Evolutionary conservation across 2,329 filamentous ascomycete species (phyloP), one percentile per base, ranked within the genome.

Genomic region (Fusarium sp.): DNA sequence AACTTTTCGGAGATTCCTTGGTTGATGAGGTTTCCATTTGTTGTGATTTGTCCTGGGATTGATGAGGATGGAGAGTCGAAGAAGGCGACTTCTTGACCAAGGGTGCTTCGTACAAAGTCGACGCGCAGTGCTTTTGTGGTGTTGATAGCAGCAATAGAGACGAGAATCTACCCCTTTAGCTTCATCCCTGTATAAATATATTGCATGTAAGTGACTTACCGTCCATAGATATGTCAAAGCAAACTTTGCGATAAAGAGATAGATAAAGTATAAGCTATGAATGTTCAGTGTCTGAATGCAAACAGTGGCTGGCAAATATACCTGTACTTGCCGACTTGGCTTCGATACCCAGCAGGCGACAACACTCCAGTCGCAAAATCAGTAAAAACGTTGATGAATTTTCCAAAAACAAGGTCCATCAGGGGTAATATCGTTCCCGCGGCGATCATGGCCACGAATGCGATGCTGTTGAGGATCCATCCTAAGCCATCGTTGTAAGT

Each of bases 371-470:
- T 80, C 62, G 87, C 87, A 76, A 90, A 91, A n/a, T 82, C 79
- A 58, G 86, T 88, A 73, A 91, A 91, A 14, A 85, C 81, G 13
- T 87, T 86, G 50, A 90, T 85, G 38, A 87, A 84, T 41, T 80
- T 79, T 72, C 88, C 88, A 77, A 91, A 89, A 12, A 91, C 82
- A 42, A 91, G 81, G 41, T 89, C 88, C 87, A 91, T 90, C 38
- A 90, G 73, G 0, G 88, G 88, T 12, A 88, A 72, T 16, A 80
- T 74, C 5, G 78, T 79, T 48, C 83, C 83, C 2, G 82, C 72
- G 13, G 76, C 81, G 24, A 85, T 74, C 79, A 83, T 82, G 66
- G 78, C 81, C 24, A 82, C 15, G 22, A 82, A 70, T 28, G 83
- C 81, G 24, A 82, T 58, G 26, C 47, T 54, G 56, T 84, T 84